Base-by-base conservation (phyloP, 2,329 filamentous ascomycete species). In the Arthroderma sp. region DNA sequence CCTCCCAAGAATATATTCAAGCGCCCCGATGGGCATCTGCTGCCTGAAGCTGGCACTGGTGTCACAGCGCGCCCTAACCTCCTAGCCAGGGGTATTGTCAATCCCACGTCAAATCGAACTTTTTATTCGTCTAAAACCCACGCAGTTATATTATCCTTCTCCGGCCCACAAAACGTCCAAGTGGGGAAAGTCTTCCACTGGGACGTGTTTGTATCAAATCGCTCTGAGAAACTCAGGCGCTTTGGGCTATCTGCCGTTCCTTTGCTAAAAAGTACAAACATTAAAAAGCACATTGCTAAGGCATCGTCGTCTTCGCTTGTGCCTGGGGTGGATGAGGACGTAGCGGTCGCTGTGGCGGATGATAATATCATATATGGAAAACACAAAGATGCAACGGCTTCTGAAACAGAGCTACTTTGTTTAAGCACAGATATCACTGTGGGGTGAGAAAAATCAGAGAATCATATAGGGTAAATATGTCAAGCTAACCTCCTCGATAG, bases 151-250 rank as follows among this genome's bases (percentile, higher is more conserved):
- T 66, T 80, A 36, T 76, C 73, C 1, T 72, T 80, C 50, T 69
- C 69, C 4, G 72, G 72, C 0, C 73, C 75, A 3, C 56, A 61
- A 4, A 61, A 57, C 10, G 70, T 73, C 7, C 55, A 62, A 6
- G 68, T 75, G n/a, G 72, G 72, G 8, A 62, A 69, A 33, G 61
- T 68, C 3, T 78, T 80, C 53, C 62, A 63, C 6, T 75, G 76
- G 69, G 62, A 67, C 34, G 62, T 80, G 3, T 75, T 79, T 48
- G 71, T 79, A 34, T 69, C 78, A 44, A 80, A 80, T 51, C 69
- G 71, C 8, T 77, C 74, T 9, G 58, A 62, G n/a, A 66, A 68
- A 40, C 54, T 64, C 15, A 68, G 73, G 3, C 73, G 74, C 50
- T 68, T 80, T 41, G 71, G 72, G 5, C 61, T 80, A 36, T 57